These are phyloP conservation scores for Aspergillus neotritici DNA, from an alignment of 2,329 filamentous ascomycete genomes.

Conservation along the genomic window DNA sequence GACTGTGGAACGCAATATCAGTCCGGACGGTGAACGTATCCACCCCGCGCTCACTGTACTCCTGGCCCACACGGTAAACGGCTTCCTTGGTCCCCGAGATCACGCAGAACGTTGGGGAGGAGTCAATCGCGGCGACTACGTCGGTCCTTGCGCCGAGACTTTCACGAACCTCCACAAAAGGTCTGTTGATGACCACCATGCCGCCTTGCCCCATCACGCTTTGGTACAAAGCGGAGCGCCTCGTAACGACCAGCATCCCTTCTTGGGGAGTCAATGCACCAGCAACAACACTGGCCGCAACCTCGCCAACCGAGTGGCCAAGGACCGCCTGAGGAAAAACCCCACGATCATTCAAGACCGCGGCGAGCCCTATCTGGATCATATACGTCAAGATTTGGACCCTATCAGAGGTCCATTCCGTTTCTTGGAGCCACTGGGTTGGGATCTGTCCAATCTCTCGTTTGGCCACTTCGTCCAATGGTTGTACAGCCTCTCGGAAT, in stretches of 20 bases:
- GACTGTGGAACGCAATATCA: constrained; percentile 41
- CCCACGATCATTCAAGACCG: constrained; percentile 27
- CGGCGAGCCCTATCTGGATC: constrained; percentile 30
- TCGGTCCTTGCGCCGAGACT: not conserved
- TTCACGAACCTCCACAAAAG: not conserved
- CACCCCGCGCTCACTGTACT: constrained; percentile 15
- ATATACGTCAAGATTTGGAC: constrained; percentile 22
- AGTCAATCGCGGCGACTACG: constrained; percentile 8
- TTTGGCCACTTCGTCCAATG: constrained; percentile 22
- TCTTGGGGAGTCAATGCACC: constrained; percentile 22
- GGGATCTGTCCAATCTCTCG: constrained; percentile 11
- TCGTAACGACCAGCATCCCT: constrained; percentile 32
- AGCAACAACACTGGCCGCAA: constrained; percentile 34
- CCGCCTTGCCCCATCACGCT: constrained; percentile 21
- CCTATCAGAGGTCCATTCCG: constrained; percentile 6
- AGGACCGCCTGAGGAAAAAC: constrained; percentile 33
- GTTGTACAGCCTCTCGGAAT: constrained; percentile 17
- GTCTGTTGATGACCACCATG: constrained; percentile 6
- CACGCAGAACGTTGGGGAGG: constrained; percentile 11
- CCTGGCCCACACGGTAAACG: constrained; percentile 1
- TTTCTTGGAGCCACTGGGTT: not conserved
- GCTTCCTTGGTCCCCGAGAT: constrained; percentile 8
- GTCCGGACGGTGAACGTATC: constrained; percentile 35
- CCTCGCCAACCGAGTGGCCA: constrained; percentile 42
- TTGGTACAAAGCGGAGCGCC: constrained; percentile 29